Percentiles rank a stretch among this genome's conserved stretches.
phyloP scores from a whole-genome alignment of 495 filamentous ascomycete genomes.

The Xylaria castorea region DNA sequence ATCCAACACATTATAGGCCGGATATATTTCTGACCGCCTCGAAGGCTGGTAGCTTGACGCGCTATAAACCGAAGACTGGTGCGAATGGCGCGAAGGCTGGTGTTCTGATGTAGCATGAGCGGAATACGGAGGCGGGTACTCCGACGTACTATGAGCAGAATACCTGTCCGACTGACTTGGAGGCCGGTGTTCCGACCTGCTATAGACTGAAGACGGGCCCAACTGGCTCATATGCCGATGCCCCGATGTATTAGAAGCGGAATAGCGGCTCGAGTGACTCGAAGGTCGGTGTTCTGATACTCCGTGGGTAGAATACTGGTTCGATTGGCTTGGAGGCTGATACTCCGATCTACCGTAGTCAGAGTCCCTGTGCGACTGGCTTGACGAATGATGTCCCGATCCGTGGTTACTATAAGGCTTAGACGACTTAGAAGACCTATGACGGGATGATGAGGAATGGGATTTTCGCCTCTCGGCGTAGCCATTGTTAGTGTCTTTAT shows the following conservation, averaged over 20 bases:
- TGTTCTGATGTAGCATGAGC: not conserved
- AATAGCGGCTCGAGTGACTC: not conserved
- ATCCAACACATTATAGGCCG: not conserved
- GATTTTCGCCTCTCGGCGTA: slow-evolving; percentile 6
- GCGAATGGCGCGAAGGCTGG: not conserved
- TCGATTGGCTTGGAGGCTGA: not conserved
- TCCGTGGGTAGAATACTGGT: not conserved
- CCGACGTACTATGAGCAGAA: not conserved
- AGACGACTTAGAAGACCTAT: not conserved
- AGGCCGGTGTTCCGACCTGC: not conserved
- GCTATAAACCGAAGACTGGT: not conserved
- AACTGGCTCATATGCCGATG: not conserved
- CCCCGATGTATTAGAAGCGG: not conserved
- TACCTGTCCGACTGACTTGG: not conserved
- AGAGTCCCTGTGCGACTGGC: not conserved
- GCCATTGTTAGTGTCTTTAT: not conserved
- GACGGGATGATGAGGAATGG: not conserved
- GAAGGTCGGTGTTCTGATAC: not conserved
- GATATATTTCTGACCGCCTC: not conserved
- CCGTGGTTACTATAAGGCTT: not conserved
- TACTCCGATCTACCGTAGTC: not conserved
- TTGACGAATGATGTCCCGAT: not conserved
- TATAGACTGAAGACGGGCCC: not conserved
- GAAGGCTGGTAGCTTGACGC: not conserved
- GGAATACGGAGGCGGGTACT: not conserved